Evolutionary conservation across 2,329 filamentous ascomycete genomes (phyloP), one percentile per base, ranked within the genome.

Genomic region (Claviceps quebecensis): DNA sequence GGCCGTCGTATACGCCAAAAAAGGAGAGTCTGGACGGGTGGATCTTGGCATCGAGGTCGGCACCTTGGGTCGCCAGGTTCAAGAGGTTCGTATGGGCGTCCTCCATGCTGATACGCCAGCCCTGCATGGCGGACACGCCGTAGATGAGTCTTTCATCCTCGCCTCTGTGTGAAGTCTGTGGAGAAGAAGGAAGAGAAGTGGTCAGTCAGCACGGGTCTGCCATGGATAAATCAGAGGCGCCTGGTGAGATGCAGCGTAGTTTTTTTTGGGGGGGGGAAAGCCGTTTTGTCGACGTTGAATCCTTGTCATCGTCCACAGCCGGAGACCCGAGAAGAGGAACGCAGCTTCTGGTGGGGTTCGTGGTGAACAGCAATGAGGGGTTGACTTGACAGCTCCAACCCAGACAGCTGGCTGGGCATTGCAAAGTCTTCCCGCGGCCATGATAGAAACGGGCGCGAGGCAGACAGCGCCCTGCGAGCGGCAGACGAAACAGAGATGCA

Each of bases 31-130:
- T 83, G 61, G 84, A 80, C 61, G 83, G 74, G 60, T 84, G 77
- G 49, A 81, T 80, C 60, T 84, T 77, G 58, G 81, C 73, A 26
- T 80, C 75, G 54, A 67, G 65, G 53, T 69, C 63, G 53, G 67
- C 62, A 55, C 81, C 74, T 34, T 34, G 29, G 63, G 93, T 80
- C 59, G 45, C 50, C 47, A 97, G 81, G 69, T 97, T 87, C 66
- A 98, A 85, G 49, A 97, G 74, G 52, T 86, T 80, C 55, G 87
- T 87, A 72, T 98, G 93, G 57, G 93, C 83, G 68, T 98, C 93
- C 70, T 98, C 93, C 93, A 98, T 98, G 75, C 87, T 95, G 73
- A 98, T 97, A 73, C 93, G 86, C 93, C 93, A 98, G 75, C 93
- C 93, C 72, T 98, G 93, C 93, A 98, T 98, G 71, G 89, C 89